These are phyloP conservation scores for Coniella vitis DNA, from an alignment of 2,329 filamentous ascomycete genomes.

Conservation along the genomic window DNA sequence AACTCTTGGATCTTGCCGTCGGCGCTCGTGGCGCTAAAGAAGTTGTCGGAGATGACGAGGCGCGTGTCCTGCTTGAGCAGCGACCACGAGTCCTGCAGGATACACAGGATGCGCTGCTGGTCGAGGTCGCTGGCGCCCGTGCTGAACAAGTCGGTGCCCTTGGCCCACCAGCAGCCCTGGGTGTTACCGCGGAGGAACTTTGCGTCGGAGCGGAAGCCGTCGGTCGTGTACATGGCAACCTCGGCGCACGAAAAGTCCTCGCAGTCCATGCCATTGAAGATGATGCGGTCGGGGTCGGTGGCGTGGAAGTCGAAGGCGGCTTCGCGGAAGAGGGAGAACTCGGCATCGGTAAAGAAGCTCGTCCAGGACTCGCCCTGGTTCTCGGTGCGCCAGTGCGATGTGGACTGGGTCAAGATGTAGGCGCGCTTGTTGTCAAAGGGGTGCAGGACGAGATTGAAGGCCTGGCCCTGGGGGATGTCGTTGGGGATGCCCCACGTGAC, in stretches of 20 bases:
- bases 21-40: constrained; percentile 53
- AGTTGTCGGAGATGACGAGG: constrained; percentile 75
- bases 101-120: constrained; percentile 69
- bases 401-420: constrained; percentile 65
- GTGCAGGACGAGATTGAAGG: constrained; percentile 64
- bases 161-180: constrained; percentile 81
- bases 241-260: constrained; percentile 57
- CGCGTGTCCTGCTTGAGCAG: constrained; percentile 67
- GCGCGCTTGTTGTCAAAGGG: constrained; percentile 72
- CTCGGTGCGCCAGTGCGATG: constrained; percentile 73
- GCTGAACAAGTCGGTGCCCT: constrained; percentile 65
- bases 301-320: constrained; percentile 71
- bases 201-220: constrained; percentile 69
- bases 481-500: constrained; percentile 64
- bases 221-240: constrained; percentile 66
- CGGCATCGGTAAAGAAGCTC: constrained; percentile 57
- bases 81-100: constrained; percentile 67
- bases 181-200: constrained; percentile 62
- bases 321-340: constrained; percentile 47
- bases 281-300: constrained; percentile 72
- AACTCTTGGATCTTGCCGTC: constrained; percentile 49
- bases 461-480: constrained; percentile 56
- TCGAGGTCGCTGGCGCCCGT: constrained; percentile 60
- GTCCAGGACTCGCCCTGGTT: constrained; percentile 80
- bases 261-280: constrained; percentile 74